A percentile compares a stretch with the other conserved stretches of the same genome.
Conservation (phyloP, 306 rosid species). For the Aeschynomene evenia region DNA sequence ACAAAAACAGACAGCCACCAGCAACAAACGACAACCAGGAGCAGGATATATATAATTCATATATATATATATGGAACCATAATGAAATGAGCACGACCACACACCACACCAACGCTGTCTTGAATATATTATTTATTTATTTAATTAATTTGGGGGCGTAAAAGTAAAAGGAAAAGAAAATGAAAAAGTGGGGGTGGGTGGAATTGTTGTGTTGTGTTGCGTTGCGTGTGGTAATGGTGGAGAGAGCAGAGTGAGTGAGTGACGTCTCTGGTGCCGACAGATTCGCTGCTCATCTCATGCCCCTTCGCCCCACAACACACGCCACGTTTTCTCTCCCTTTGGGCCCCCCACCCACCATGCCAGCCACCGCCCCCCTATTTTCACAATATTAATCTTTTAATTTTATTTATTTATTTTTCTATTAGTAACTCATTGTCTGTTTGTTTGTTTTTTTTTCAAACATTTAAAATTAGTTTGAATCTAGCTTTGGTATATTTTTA, state of each 20-base stretch:
- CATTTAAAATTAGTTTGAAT: no score
- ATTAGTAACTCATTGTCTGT: no score
- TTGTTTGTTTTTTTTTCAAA: no score
- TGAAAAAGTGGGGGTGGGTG: neutral
- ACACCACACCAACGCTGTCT: neutral
- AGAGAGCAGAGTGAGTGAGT: slow-evolving; percentile 49
- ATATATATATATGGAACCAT: no score
- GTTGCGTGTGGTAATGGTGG: slow-evolving; percentile 25
- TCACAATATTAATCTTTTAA: no score
- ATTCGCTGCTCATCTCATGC: slow-evolving; percentile 32
- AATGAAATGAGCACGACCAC: neutral
- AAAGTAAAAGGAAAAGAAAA: neutral
- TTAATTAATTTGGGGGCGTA: neutral
- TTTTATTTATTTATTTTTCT: no score
- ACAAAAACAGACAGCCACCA: slow-evolving; percentile 12
- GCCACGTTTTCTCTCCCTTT: slow-evolving; percentile 20
- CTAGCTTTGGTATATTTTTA: no score
- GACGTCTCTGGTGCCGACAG: slow-evolving; percentile 58
- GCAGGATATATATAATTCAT: no score
- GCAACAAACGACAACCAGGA: neutral
- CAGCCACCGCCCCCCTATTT: slow-evolving; percentile 21
- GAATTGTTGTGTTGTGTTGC: neutral
- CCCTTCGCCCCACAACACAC: slow-evolving; percentile 20
- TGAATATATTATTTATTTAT: no score
- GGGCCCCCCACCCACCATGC: slow-evolving; percentile 12